These are phyloP conservation scores for Themeda triandra DNA, from an alignment of 176 grass and related monocot species.

Conservation along the genomic window DNA sequence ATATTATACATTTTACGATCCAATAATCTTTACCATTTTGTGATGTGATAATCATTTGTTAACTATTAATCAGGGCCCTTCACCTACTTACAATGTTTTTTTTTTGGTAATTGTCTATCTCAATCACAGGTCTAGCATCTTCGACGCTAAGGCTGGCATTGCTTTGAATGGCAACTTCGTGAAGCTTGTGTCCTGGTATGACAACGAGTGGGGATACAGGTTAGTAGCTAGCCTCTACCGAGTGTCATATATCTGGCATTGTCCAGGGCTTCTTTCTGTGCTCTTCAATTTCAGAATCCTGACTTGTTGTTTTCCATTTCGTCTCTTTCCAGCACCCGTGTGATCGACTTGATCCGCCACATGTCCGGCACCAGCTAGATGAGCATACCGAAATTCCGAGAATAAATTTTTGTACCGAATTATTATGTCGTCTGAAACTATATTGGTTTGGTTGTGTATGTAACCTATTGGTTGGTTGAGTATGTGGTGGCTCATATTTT, in stretches of 20 bases:
- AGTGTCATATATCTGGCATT: neutral
- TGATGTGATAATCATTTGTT: too few relatives aligned
- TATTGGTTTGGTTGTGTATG: neutral
- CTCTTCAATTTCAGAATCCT: neutral
- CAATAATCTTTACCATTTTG: too few relatives aligned
- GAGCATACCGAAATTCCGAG: neutral
- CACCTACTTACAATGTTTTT: neutral
- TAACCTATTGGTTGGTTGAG: neutral
- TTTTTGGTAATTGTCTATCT: neutral
- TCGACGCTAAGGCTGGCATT: slow-evolving; percentile 63
- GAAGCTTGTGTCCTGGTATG: slow-evolving; percentile 66
- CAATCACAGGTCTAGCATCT: slow-evolving; percentile 52
- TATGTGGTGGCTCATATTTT: neutral
- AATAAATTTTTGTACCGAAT: neutral
- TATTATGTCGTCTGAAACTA: neutral
- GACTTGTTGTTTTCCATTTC: neutral
- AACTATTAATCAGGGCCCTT: too few relatives aligned
- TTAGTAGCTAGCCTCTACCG: slow-evolving; percentile 19
- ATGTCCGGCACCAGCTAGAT: slow-evolving; percentile 59
- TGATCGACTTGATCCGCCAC: slow-evolving; percentile 90
- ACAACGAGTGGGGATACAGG: slow-evolving; percentile 81
- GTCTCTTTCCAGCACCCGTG: slow-evolving; percentile 56
- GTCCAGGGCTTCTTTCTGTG: too few relatives aligned
- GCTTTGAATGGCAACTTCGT: slow-evolving; percentile 59
- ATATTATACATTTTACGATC: neutral